A percentile compares a stretch with the other conserved stretches of the same genome.
Evolutionary conservation across 2,329 filamentous ascomycete species (phyloP).

Genomic region (Hypoxylon sp.): DNA sequence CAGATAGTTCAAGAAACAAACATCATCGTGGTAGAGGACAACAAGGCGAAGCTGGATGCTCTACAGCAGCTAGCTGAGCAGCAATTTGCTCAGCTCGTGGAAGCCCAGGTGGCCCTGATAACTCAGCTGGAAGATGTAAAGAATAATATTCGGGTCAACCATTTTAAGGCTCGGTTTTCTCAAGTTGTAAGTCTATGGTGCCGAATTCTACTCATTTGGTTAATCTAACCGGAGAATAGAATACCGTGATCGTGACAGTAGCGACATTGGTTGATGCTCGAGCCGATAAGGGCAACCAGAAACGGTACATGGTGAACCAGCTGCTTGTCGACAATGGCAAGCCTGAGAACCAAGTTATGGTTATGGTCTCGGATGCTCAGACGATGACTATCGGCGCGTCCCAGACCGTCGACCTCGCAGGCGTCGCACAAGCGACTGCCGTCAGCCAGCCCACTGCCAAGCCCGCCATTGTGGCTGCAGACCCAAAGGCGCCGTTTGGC

Average conservation of each 20-base stretch:
- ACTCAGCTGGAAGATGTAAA: constrained; percentile 59
- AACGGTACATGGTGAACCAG: constrained; percentile 59
- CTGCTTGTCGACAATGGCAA: constrained; percentile 57
- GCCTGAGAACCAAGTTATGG: constrained; percentile 54
- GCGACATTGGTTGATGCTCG: constrained; percentile 57
- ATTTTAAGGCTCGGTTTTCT: constrained; percentile 56
- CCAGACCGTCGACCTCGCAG: constrained; percentile 41
- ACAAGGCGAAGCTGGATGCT: constrained; percentile 55
- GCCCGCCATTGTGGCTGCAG: constrained; percentile 46
- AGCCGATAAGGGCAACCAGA: constrained; percentile 48
- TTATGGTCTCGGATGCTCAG: constrained; percentile 58
- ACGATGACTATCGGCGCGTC: constrained; percentile 56
- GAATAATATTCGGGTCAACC: constrained; percentile 60
- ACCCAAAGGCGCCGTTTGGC: constrained; percentile 55
- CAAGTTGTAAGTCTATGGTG: constrained; percentile 53
- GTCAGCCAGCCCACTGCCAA: constrained; percentile 38
- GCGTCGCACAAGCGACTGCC: constrained; percentile 45
- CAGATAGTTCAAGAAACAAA: constrained; percentile 56
- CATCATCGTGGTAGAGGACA: constrained; percentile 56
- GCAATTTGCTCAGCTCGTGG: constrained; percentile 57
- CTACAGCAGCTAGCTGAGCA: constrained; percentile 56
- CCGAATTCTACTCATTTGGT: not conserved
- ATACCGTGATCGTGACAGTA: constrained; percentile 58
- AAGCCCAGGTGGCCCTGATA: constrained; percentile 56
- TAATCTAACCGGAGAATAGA: constrained; percentile 46